Percentiles rank a stretch among this genome's conserved stretches.
These are phyloP conservation scores for Xylaria sp. DNA, from an alignment of 2,329 filamentous ascomycete genomes.

Conservation along the genomic window DNA sequence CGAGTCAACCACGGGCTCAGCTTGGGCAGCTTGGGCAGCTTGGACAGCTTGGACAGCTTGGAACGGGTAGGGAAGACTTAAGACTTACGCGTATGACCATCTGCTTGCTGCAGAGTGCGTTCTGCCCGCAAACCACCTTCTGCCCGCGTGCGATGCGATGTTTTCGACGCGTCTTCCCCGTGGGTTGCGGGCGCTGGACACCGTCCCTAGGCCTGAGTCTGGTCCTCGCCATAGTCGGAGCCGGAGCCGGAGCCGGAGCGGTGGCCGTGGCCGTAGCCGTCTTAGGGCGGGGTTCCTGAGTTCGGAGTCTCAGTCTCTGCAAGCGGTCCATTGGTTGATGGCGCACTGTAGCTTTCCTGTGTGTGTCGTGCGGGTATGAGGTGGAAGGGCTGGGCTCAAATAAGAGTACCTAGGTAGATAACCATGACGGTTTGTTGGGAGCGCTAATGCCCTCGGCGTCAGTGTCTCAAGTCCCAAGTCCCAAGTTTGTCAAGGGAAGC, in stretches of 20 bases:
- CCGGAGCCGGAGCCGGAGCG: no score
- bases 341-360: neutral
- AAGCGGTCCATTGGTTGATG: neutral
- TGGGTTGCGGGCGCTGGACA: neutral
- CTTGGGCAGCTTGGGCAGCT: neutral
- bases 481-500: no score
- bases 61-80: neutral
- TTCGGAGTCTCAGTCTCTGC: neutral
- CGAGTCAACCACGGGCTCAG: slow-evolving; percentile 2
- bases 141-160: neutral
- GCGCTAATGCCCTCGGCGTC: no score
- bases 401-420: neutral
- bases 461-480: no score
- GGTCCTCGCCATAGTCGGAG: no score
- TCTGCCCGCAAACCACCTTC: no score
- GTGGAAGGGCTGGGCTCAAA: neutral
- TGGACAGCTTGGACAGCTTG: neutral
- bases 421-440: no score
- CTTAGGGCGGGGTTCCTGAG: neutral
- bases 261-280: no score
- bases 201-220: neutral
- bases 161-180: neutral
- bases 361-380: neutral
- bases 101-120: no score
- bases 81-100: slow-evolving; percentile 23